Percentiles rank a stretch among this genome's conserved stretches.
Conservation (phyloP, 2,329 filamentous ascomycete species). For the Ophiostoma sp. region DNA sequence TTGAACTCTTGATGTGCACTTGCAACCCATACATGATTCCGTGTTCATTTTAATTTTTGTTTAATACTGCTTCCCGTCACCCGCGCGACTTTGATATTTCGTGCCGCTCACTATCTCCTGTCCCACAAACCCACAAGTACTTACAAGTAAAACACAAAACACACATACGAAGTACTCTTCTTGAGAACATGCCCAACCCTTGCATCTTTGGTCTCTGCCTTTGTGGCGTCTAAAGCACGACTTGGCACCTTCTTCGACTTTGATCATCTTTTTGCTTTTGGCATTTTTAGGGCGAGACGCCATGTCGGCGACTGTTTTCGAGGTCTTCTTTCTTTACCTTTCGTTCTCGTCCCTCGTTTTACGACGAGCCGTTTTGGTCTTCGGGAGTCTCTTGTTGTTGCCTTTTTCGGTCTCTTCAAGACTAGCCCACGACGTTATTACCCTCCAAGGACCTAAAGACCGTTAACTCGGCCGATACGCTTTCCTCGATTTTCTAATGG, state of each 20-base stretch:
- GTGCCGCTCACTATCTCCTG: background rate
- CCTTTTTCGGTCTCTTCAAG: background rate
- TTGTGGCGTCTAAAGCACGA: background rate
- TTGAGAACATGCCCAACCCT: background rate
- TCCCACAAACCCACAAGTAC: background rate
- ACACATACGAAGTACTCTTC: no score
- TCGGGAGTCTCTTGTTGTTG: background rate
- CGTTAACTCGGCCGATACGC: background rate
- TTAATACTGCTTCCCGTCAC: background rate
- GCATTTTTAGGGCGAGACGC: conserved; percentile 3
- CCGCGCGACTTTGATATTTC: background rate
- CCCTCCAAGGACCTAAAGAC: background rate
- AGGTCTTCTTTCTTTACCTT: background rate
- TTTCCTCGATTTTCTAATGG: background rate
- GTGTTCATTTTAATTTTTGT: background rate
- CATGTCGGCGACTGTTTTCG: background rate
- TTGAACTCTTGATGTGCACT: background rate
- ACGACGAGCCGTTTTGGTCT: conserved; percentile 6
- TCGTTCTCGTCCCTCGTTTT: background rate
- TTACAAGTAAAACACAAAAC: no score
- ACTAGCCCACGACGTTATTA: background rate
- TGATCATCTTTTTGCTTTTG: background rate
- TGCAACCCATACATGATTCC: background rate
- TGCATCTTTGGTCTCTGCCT: background rate
- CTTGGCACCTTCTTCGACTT: background rate